phyloP scores from a whole-genome alignment of 192 early-diverging fungal genomes.

The Coemansia asiatica region DNA sequence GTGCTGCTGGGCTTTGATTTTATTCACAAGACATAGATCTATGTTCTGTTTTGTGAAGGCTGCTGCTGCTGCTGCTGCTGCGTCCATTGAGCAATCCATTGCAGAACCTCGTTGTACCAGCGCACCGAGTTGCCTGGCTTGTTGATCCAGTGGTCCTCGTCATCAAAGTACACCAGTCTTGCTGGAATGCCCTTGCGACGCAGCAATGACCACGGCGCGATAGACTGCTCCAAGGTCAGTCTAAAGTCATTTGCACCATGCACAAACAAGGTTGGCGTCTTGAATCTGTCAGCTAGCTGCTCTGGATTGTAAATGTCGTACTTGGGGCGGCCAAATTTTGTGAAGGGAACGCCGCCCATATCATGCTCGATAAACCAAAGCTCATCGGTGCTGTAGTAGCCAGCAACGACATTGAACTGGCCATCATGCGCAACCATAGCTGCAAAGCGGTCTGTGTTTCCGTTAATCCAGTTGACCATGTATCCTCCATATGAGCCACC shows the following conservation, averaged over 20 bases:
- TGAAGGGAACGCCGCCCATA: constrained; percentile 66
- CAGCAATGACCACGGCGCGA: constrained; percentile 72
- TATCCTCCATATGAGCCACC: constrained; percentile 74
- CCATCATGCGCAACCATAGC: constrained; percentile 71
- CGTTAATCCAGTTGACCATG: constrained; percentile 81
- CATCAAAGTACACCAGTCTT: constrained; percentile 72
- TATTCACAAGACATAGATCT: too few species aligned
- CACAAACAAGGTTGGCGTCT: constrained; percentile 76
- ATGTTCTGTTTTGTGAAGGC: too few species aligned
- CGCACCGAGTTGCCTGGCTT: constrained; percentile 72
- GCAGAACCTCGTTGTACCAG: constrained; percentile 70
- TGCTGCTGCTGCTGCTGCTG: too few species aligned
- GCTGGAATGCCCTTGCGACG: constrained; percentile 71
- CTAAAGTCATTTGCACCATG: constrained; percentile 74
- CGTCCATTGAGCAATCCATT: constrained; percentile 55
- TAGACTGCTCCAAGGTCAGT: constrained; percentile 65
- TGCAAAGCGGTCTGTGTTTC: constrained; percentile 65
- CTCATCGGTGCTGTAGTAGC: constrained; percentile 76
- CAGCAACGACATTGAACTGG: constrained; percentile 60
- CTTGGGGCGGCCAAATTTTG: constrained; percentile 41
- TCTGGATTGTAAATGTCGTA: constrained; percentile 71
- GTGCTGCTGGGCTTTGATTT: too few species aligned
- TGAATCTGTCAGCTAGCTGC: constrained; percentile 66
- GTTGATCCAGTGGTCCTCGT: constrained; percentile 75
- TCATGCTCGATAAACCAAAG: constrained; percentile 79